These are phyloP conservation scores for Madurella fahalii DNA, from an alignment of 2,329 filamentous ascomycete species.

Conservation along the genomic window DNA sequence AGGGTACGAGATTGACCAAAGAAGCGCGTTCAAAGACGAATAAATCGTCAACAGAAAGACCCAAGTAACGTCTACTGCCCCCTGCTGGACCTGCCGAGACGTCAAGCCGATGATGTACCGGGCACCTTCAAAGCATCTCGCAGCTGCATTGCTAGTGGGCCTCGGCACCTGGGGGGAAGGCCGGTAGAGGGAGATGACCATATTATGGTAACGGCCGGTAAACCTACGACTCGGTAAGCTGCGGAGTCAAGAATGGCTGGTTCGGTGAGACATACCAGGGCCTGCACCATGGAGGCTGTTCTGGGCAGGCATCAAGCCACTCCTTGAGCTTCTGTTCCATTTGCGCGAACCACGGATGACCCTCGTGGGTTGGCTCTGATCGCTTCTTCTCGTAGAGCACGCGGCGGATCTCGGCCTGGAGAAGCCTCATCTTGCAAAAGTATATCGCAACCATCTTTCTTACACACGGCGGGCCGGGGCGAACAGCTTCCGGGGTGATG, in stretches of 20 bases:
- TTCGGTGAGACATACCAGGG: slow-evolving; percentile 59
- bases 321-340: slow-evolving; percentile 75
- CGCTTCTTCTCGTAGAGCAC: slow-evolving; percentile 82
- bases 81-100: slow-evolving; percentile 70
- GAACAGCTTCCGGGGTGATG: slow-evolving; percentile 74
- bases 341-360: slow-evolving; percentile 79
- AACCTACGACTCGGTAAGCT: slow-evolving; percentile 48
- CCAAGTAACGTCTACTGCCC: slow-evolving; percentile 84
- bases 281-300: slow-evolving; percentile 67
- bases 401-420: slow-evolving; percentile 83
- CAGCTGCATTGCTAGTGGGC: slow-evolving; percentile 73
- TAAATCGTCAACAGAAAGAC: slow-evolving; percentile 86
- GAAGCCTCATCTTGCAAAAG: slow-evolving; percentile 84
- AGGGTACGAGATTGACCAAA: slow-evolving; percentile 87
- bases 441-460: slow-evolving; percentile 89
- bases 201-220: slow-evolving; percentile 70
- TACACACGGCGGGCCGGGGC: slow-evolving; percentile 66
- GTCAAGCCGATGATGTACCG: slow-evolving; percentile 78
- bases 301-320: slow-evolving; percentile 75
- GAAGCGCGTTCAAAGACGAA: slow-evolving; percentile 84
- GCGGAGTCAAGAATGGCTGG: no score
- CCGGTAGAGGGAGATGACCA: slow-evolving; percentile 82
- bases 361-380: slow-evolving; percentile 69
- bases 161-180: slow-evolving; percentile 89
- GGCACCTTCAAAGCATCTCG: slow-evolving; percentile 78